Evolutionary conservation across 2,329 filamentous ascomycete species (phyloP), one percentile per base, ranked within the genome.

Genomic region (Penicillium sp.): DNA sequence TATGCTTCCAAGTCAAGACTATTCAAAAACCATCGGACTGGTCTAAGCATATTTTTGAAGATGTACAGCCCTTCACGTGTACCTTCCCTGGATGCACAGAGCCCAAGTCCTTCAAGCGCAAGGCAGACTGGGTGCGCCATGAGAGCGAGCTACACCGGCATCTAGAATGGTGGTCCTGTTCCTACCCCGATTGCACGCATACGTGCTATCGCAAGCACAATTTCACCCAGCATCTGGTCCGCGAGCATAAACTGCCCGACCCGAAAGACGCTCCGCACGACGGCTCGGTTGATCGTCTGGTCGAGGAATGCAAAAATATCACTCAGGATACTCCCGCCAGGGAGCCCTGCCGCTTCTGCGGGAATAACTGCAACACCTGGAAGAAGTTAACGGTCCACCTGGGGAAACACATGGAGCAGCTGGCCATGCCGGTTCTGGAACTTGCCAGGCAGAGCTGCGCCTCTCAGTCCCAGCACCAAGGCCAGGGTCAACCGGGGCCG

Each of bases 31-130:
- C 92, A 15, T 96, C 92, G 0, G 93, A 97, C 75, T 97, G 93
- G 93, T 96, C 92, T 1, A 96, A 97, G 74, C 93, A 97, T 71
- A 91, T 97, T 0, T 91, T 96, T 68, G 93, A 96, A 76, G 93
- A 97, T 72, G 87, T 96, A 0, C 90, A 95, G 72, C 93, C 93
- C 0, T 96, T 96, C 67, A 96, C 91, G 3, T 97, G 93, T 76
- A 96, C 92, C 0, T 96, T 94, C 79, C 87, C 90, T 2, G 83
- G 86, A 53, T 96, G 93, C 72, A 84, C 85, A 8, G 92, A 96
- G 50, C 88, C 90, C 17, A 96, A 96, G 76, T 92, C 91, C 38
- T 97, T 96, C 81, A 96, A 96, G 77, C 86, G 92, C 50, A 97
- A 96, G 76, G 93, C 93, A 14, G 93, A 97, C 73, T 97, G 93